Base-by-base conservation (phyloP, 345 rosid species). In the Kandelia obovata region DNA sequence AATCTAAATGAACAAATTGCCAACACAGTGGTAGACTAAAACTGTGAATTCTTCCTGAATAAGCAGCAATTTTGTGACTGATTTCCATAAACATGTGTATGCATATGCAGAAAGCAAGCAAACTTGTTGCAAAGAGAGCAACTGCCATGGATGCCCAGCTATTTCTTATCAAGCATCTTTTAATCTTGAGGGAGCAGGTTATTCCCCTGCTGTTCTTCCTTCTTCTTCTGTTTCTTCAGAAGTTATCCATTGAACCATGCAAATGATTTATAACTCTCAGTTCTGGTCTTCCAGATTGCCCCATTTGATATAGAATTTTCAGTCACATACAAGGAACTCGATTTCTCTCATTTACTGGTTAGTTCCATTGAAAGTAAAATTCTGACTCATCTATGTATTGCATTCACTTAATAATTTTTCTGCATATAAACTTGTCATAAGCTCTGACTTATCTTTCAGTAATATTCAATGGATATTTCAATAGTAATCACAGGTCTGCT, bases 261-360 rank as follows among this genome's bases (percentile, higher is more conserved):
- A 39, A 34, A 39, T 75, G 31, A 65, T 55, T 53, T 31, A 31
- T 46, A 37, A 76, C 79, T 34, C 34, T 53, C 31, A 59, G 21
- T 74, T 57, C 70, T 66, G 53, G 9, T 63, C 47, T 72, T 75
- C 62, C 88, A 95, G 99, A 91, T 95, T 78, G 93, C 96, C 7
- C 96, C 96, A 71, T 94, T 94, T 79, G 99, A 92, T 80, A 92
- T 95, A 71, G 99, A 95, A 72, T 95, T 95, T 79, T 88, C 91
- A 5, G 96, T 89, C 72, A 92, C 96, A 30, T 84, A 95, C 87
- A 95, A 95, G 87, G 99, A 94, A 77, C 96, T 95, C 56, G 99
- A 95, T 81, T 95, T 95, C 88, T 88, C 99, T 56, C 96, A 95
- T 79, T 74, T 92, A 68, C 87, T 95, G 99, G 97, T 94, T 74